Conservation (phyloP, 163 green algal genomes). For the Scenedesmus sp. region DNA sequence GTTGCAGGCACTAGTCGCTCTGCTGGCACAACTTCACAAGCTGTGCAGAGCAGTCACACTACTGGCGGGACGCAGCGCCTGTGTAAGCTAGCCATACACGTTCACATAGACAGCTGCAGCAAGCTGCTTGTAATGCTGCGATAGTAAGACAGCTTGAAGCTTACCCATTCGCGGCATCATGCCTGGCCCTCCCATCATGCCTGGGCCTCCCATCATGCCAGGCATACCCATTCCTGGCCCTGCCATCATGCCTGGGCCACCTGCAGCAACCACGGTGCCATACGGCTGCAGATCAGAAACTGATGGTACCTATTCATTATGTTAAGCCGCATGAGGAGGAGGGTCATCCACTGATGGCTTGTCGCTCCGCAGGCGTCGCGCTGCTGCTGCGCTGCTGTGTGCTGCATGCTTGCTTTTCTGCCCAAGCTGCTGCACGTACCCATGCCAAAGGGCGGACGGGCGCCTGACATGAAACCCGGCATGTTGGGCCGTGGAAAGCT, state of each 20-base stretch:
- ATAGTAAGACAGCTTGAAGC: not conserved
- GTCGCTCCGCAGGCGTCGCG: not conserved
- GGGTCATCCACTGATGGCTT: not conserved
- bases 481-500: not conserved
- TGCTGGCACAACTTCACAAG: not conserved
- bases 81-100: not conserved
- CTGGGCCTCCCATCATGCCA: constrained; percentile 18
- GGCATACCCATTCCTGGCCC: constrained; percentile 2
- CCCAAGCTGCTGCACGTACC: not conserved
- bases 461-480: not conserved
- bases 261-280: not conserved
- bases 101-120: not conserved
- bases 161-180: constrained; percentile 28
- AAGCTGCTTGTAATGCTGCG: not conserved
- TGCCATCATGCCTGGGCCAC: not conserved
- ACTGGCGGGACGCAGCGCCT: not conserved
- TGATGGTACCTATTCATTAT: not conserved
- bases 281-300: not conserved
- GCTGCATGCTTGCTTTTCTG: not conserved
- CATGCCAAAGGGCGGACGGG: not conserved
- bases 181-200: constrained; percentile 35
- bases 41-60: not conserved
- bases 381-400: not conserved
- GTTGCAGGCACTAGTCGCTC: not conserved
- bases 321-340: not conserved